Conservation (phyloP, 75 land plant genomes). For the Sequoiadendron giganteum region DNA sequence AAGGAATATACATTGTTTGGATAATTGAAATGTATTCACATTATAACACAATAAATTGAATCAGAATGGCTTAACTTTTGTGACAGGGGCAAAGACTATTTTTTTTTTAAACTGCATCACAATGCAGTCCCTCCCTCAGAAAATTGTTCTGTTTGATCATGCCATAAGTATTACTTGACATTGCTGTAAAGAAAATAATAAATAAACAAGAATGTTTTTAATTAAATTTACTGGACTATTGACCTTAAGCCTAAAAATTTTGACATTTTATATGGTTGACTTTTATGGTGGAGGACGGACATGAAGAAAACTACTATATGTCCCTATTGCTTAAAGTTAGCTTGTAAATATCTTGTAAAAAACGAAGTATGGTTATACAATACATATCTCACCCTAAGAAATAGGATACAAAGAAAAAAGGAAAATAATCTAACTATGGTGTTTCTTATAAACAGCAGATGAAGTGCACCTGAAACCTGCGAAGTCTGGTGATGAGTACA, state of each 20-base stretch:
- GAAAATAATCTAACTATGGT: background rate
- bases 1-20: background rate
- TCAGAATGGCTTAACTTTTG: background rate
- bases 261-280: background rate
- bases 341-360: background rate
- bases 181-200: background rate
- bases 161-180: background rate
- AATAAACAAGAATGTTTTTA: background rate
- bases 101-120: background rate
- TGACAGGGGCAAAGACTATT: background rate
- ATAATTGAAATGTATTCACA: background rate
- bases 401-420: background rate
- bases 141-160: background rate
- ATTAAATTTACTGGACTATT: background rate
- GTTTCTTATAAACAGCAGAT: background rate
- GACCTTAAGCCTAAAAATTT: background rate
- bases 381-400: background rate
- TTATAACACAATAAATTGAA: background rate
- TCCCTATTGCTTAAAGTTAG: background rate
- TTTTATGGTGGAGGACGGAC: background rate
- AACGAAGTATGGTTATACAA: background rate
- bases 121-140: background rate
- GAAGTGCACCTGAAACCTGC: slow-evolving; percentile 84
- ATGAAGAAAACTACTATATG: background rate
- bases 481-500: slow-evolving; percentile 74